Percentiles rank a stretch among this genome's conserved stretches.
Evolutionary conservation across 805 yeast species (phyloP).

Genomic region (Tetrapisispora arboricola): DNA sequence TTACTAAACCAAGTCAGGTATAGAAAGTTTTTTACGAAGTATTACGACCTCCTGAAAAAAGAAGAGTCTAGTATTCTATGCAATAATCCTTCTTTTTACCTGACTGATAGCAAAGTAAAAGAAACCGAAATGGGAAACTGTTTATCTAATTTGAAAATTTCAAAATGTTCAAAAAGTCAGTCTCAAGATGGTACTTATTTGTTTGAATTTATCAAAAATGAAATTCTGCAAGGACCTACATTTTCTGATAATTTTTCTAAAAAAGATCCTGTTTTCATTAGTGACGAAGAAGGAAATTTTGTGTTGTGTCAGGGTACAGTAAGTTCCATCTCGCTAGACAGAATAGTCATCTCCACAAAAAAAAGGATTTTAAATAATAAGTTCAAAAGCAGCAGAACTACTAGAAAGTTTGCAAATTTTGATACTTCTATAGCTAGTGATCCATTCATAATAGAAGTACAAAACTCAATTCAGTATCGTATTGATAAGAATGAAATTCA

Average conservation of each 20-base stretch:
- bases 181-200: constrained; percentile 24
- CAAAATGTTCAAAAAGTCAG: constrained; percentile 14
- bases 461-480: constrained; percentile 37
- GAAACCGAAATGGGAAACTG: constrained; percentile 54
- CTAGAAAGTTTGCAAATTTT: background rate
- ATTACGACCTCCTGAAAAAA: constrained; percentile 63
- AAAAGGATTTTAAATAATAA: constrained; percentile 39
- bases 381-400: constrained; percentile 6
- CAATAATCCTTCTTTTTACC: constrained; percentile 48
- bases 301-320: constrained; percentile 60
- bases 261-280: constrained; percentile 58
- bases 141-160: constrained; percentile 41
- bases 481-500: constrained; percentile 74
- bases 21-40: constrained; percentile 49
- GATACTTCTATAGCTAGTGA: background rate
- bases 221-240: constrained; percentile 38
- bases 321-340: constrained; percentile 32
- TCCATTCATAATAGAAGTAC: constrained; percentile 26
- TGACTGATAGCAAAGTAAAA: constrained; percentile 44
- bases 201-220: constrained; percentile 36
- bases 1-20: constrained; percentile 30
- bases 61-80: constrained; percentile 55
- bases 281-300: constrained; percentile 74
- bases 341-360: constrained; percentile 41
- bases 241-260: background rate